A percentile compares a stretch with the other conserved stretches of the same genome.
Evolutionary conservation across 768 basidiomycete genomes (phyloP).

Genomic region (Tulasnella sp.): DNA sequence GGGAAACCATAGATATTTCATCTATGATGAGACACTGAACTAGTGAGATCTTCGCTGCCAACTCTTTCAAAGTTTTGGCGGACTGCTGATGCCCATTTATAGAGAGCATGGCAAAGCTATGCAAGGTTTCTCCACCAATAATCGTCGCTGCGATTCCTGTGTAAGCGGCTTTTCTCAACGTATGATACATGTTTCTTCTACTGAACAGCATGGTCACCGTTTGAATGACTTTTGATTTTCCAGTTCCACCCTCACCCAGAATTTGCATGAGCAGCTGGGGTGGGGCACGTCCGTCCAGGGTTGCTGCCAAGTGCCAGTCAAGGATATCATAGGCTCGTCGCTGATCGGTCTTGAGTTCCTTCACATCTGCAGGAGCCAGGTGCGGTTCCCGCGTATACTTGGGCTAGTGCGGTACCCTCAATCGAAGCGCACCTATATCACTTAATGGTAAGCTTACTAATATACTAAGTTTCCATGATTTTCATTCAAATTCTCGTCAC

Average conservation of each 20-base stretch:
- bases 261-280: constrained; percentile 30
- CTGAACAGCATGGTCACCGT: constrained; percentile 29
- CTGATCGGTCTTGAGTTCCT: constrained; percentile 26
- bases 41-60: neutral
- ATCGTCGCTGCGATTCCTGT: constrained; percentile 32
- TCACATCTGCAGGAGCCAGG: too few relatives aligned
- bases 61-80: neutral
- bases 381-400: too few relatives aligned
- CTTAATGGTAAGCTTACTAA: too few relatives aligned
- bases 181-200: neutral
- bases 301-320: constrained; percentile 21
- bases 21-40: constrained; percentile 27
- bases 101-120: neutral
- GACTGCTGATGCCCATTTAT: neutral
- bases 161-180: constrained; percentile 29
- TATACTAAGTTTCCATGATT: too few relatives aligned
- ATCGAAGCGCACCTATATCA: too few relatives aligned
- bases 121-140: constrained; percentile 25
- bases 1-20: constrained; percentile 30
- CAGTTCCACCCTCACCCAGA: constrained; percentile 33
- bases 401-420: too few relatives aligned
- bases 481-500: too few relatives aligned
- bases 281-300: constrained; percentile 17
- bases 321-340: constrained; percentile 29
- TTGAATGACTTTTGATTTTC: constrained; percentile 33